A percentile compares a stretch with the other conserved stretches of the same genome.
Conservation (phyloP, 208 protist genomes). For the Lotmaria passim region DNA sequence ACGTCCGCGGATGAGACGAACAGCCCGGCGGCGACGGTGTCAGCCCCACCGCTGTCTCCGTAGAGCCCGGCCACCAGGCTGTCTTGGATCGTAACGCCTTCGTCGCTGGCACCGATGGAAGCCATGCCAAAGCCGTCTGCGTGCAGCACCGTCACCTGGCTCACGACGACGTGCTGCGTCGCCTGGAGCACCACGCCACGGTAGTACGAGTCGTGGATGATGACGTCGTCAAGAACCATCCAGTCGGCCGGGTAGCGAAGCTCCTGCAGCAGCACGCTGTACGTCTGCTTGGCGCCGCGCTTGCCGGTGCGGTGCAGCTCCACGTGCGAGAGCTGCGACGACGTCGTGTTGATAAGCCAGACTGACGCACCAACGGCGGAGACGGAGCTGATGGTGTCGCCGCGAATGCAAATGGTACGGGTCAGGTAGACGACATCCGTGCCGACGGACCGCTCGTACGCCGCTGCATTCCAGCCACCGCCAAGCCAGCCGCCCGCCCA, state of each 20-base stretch:
- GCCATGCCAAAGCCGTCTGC: conserved; percentile 42
- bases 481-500: not conserved
- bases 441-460: conserved; percentile 12
- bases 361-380: conserved; percentile 37
- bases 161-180: conserved; percentile 36
- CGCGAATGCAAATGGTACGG: conserved; percentile 61
- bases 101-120: conserved; percentile 34
- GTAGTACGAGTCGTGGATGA: conserved; percentile 42
- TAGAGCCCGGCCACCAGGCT: conserved; percentile 20
- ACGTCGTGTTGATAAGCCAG: conserved; percentile 17
- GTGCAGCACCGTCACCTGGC: conserved; percentile 19
- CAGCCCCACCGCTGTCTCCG: conserved; percentile 32
- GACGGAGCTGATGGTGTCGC: conserved; percentile 38
- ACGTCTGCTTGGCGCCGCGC: conserved; percentile 32
- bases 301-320: conserved; percentile 51
- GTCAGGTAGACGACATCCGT: conserved; percentile 55
- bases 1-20: conserved; percentile 36
- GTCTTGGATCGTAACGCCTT: conserved; percentile 19
- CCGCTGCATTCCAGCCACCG: not conserved
- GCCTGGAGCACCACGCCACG: conserved; percentile 41
- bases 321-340: conserved; percentile 33
- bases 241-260: conserved; percentile 18
- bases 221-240: conserved; percentile 30
- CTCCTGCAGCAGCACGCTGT: conserved; percentile 35
- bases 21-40: conserved; percentile 34